Percentiles rank a stretch among this genome's conserved stretches.
phyloP scores from a whole-genome alignment of 805 yeast species.

The Blastobotrys chiropterorum region DNA sequence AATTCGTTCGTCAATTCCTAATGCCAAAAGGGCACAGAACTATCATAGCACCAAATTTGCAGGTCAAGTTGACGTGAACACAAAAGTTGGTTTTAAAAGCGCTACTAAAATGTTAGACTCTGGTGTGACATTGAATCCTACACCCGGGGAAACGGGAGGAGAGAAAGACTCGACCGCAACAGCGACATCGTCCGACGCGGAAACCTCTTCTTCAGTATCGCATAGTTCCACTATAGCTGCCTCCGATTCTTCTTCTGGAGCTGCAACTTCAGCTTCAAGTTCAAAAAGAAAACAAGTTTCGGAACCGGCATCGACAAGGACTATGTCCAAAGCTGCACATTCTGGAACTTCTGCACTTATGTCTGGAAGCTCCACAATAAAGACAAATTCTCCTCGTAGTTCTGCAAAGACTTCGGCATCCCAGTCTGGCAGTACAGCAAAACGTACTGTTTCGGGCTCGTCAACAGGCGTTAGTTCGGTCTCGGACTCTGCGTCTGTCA shows the following conservation, averaged over 20 bases:
- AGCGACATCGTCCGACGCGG: no score
- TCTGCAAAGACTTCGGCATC: no score
- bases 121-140: background rate
- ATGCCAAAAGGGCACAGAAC: conserved; percentile 25
- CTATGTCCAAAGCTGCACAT: no score
- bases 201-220: background rate
- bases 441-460: no score
- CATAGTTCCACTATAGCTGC: background rate
- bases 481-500: background rate
- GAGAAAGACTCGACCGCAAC: background rate
- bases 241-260: background rate
- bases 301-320: no score
- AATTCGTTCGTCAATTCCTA: conserved; percentile 25
- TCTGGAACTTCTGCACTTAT: no score
- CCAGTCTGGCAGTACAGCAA: no score
- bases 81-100: background rate
- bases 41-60: conserved; percentile 6
- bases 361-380: no score
- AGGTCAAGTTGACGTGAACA: background rate
- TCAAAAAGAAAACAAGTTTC: no score
- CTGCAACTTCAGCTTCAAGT: no score
- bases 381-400: no score
- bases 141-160: background rate
- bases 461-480: background rate
- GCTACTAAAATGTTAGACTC: background rate